phyloP scores from a whole-genome alignment of 2,329 filamentous ascomycete species.

The Colletotrichum navitas region DNA sequence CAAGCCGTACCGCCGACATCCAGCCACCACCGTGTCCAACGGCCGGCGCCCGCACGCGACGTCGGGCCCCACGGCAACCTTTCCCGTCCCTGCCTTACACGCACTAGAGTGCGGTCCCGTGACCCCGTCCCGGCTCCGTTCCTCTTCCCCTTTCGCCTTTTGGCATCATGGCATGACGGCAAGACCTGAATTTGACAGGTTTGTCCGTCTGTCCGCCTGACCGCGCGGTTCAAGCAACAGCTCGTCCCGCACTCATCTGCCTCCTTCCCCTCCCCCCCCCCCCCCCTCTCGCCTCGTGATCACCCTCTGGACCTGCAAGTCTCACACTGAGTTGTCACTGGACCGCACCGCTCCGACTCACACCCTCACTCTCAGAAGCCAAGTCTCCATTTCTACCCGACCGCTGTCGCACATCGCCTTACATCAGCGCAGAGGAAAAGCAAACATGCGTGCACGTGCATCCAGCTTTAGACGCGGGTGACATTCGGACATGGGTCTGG shows the following conservation, averaged over 20 bases:
- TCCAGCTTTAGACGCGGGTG: not conserved
- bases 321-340: slow-evolving; percentile 14
- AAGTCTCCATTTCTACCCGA: not conserved
- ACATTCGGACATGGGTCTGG: not conserved
- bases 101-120: not conserved
- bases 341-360: not conserved
- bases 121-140: not conserved
- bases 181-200: not conserved
- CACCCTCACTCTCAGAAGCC: not conserved
- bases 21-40: slow-evolving; percentile 22
- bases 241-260: not conserved
- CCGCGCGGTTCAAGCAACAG: not conserved
- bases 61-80: not conserved
- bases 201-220: too few relatives aligned
- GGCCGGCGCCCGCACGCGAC: not conserved
- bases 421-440: not conserved
- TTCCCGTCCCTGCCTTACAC: not conserved
- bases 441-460: not conserved
- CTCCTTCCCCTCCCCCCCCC: not conserved
- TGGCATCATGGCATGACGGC: not conserved
- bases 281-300: not conserved
- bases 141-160: not conserved
- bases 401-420: not conserved
- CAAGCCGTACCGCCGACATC: slow-evolving; percentile 32
- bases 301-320: slow-evolving; percentile 17